Evolutionary conservation across 495 filamentous ascomycete species (phyloP).

Genomic region (Hypoxylon perforatum): DNA sequence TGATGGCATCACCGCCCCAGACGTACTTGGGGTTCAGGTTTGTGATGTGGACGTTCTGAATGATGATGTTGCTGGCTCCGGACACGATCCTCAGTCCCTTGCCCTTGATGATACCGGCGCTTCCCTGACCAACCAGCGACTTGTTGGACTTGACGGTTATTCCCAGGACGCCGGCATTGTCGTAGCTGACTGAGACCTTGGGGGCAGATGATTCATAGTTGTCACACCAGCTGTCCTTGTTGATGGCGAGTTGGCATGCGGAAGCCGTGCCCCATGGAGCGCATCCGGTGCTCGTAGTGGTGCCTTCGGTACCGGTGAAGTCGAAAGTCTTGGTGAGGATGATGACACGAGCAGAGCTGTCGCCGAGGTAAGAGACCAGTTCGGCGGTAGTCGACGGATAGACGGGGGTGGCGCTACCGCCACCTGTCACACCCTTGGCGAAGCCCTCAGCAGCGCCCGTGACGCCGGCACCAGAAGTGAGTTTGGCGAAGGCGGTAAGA

Average conservation of each 20-base stretch:
- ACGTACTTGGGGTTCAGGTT: constrained; percentile 69
- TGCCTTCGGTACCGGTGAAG: constrained; percentile 56
- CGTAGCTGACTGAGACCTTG: constrained; percentile 52
- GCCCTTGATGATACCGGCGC: constrained; percentile 50
- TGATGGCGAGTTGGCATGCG: constrained; percentile 63
- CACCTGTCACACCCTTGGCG: constrained; percentile 61
- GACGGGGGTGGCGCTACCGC: constrained; percentile 58
- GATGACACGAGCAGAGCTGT: constrained; percentile 59
- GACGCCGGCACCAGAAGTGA: constrained; percentile 12
- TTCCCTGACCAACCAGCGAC: constrained; percentile 46
- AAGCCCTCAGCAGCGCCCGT: constrained; percentile 54
- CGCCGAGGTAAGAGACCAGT: constrained; percentile 48
- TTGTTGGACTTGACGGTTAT: constrained; percentile 51
- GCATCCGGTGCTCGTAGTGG: constrained; percentile 57
- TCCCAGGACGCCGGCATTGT: constrained; percentile 44
- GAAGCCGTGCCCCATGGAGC: constrained; percentile 55
- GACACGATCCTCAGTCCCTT: constrained; percentile 50
- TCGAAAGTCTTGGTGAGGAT: constrained; percentile 61
- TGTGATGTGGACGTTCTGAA: constrained; percentile 47
- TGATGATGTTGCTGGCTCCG: constrained; percentile 49
- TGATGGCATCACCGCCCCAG: constrained; percentile 75
- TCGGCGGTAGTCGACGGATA: constrained; percentile 55
- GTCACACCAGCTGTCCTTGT: constrained; percentile 58
- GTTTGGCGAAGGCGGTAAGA: constrained; percentile 10
- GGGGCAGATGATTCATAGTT: constrained; percentile 29